Percentiles rank a stretch among this genome's conserved stretches.
Evolutionary conservation across 305 asterid species (phyloP).

Genomic region (Salvia sclarea): DNA sequence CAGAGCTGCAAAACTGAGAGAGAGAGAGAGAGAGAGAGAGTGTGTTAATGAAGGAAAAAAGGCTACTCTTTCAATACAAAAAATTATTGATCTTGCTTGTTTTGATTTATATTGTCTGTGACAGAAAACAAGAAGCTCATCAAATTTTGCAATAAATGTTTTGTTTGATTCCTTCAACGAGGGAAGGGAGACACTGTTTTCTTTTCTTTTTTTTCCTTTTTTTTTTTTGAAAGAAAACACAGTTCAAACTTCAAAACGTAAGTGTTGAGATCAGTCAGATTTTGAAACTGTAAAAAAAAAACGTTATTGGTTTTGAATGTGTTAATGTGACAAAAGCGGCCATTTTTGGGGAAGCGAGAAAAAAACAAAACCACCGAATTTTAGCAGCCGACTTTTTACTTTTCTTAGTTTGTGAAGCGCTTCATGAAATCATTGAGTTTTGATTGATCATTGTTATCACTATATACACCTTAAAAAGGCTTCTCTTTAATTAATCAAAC

Average conservation of each 20-base stretch:
- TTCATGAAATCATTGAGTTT: conserved; percentile 34
- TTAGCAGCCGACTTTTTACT: conserved; percentile 28
- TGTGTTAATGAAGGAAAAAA: conserved; percentile 26
- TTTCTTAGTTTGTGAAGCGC: conserved; percentile 23
- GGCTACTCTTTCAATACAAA: not conserved
- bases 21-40: conserved; percentile 29
- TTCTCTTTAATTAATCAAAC: too few species aligned
- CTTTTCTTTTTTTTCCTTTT: not conserved
- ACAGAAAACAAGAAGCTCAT: conserved; percentile 40
- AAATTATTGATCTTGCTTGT: conserved; percentile 13
- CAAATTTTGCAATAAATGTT: conserved; percentile 32
- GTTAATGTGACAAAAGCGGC: not conserved
- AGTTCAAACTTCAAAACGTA: conserved; percentile 28
- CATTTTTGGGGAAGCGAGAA: conserved; percentile 31
- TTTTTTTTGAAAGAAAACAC: conserved; percentile 27
- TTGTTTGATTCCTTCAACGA: conserved; percentile 54
- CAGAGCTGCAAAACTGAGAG: conserved; percentile 5
- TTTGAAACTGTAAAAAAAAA: conserved; percentile 32
- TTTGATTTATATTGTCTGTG: conserved; percentile 26
- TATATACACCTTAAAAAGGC: too few species aligned
- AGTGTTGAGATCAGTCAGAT: conserved; percentile 35
- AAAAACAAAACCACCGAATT: conserved; percentile 19
- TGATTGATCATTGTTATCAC: conserved; percentile 25
- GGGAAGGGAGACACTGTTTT: conserved; percentile 29
- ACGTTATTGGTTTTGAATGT: not conserved